Conservation (phyloP, 2,329 filamentous ascomycete genomes). For the Nothomitra cinnamomea region DNA sequence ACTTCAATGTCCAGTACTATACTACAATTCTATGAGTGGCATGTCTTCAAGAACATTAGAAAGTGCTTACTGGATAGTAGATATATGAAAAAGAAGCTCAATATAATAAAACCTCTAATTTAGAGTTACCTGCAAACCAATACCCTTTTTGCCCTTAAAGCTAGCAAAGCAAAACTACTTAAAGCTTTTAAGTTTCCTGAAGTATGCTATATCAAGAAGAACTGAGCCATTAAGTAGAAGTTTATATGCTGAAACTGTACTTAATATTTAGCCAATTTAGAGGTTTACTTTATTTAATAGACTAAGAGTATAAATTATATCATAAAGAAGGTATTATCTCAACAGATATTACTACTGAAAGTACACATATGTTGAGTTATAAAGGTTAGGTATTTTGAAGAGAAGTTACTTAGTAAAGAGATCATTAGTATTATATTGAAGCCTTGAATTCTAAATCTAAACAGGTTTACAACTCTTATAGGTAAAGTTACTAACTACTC, state of each 20-base stretch:
- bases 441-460: not conserved
- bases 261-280: not conserved
- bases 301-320: not conserved
- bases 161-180: not conserved
- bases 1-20: not conserved
- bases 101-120: not conserved
- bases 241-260: not conserved
- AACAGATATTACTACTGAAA: not conserved
- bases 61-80: not conserved
- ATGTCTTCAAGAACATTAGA: not conserved
- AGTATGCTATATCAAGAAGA: not conserved
- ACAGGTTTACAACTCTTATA: not conserved
- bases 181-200: not conserved
- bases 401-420: not conserved
- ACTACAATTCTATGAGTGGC: not conserved
- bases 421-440: not conserved
- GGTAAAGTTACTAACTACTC: not conserved
- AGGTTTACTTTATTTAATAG: not conserved
- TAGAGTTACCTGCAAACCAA: not conserved
- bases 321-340: too few relatives aligned
- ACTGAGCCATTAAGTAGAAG: not conserved
- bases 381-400: not conserved
- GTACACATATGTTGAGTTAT: not conserved
- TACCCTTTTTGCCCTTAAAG: not conserved
- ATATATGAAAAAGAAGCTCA: not conserved